Evolutionary conservation across 192 early-diverging fungal genomes (phyloP).

Genomic region (Gigaspora rosea): DNA sequence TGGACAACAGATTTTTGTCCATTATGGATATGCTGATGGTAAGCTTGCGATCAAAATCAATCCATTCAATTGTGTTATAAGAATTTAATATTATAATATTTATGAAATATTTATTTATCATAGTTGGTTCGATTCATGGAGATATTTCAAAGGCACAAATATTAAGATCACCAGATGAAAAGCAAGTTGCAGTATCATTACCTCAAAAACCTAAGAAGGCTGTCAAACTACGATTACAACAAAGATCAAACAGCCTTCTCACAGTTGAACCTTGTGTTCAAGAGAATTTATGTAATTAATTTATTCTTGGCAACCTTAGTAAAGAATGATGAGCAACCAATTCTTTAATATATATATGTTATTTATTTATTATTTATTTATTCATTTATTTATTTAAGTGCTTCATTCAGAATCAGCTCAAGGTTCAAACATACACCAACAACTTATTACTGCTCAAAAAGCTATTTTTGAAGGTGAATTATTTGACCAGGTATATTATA

Average conservation of each 20-base stretch:
- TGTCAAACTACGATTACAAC: constrained; percentile 23
- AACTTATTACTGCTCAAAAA: constrained; percentile 29
- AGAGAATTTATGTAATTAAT: constrained; percentile 22
- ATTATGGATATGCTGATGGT: constrained; percentile 29
- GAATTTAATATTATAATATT: too few species aligned
- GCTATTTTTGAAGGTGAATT: constrained; percentile 27
- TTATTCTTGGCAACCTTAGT: too few species aligned
- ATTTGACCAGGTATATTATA: constrained; percentile 25
- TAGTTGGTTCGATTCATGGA: background rate
- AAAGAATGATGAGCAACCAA: too few species aligned
- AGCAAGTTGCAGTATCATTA: constrained; percentile 28
- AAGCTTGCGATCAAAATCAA: background rate
- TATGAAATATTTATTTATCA: background rate
- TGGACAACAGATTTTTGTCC: constrained; percentile 25
- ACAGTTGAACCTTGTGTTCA: background rate
- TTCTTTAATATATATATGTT: too few species aligned
- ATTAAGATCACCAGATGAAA: constrained; percentile 22
- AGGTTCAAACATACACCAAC: constrained; percentile 28
- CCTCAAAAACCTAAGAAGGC: constrained; percentile 9
- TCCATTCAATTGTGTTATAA: too few species aligned
- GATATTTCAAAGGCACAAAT: constrained; percentile 22
- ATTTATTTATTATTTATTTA: too few species aligned
- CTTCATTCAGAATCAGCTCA: background rate
- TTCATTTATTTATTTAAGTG: background rate
- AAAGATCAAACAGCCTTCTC: background rate